Base-by-base conservation (phyloP, 257 asterid species). In the Penstemon barbatus region DNA sequence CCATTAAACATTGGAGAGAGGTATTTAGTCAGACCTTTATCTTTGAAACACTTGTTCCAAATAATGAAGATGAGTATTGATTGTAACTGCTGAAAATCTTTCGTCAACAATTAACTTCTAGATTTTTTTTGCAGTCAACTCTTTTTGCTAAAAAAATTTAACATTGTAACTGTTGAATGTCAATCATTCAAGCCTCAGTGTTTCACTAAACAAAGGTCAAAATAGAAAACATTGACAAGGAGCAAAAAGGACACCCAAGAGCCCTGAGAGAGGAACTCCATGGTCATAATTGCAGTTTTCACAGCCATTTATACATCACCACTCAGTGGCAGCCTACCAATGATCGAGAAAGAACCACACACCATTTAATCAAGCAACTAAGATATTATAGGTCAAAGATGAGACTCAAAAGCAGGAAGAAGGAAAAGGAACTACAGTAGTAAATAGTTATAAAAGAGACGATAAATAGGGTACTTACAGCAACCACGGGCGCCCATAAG, bases 401-500 rank as follows among this genome's bases (percentile, higher is more conserved):
- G 65, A 58, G 67, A 41, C 55, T 10, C 13, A 12, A 53, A 59
- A 52, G 33, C 59, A 54, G 55, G 66, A 60, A 25, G 36, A 13
- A 38, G 46, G 40, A 48, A 46, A 52, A 10, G 36, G 45, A 11
- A 63, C 18, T 45, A 11, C 12, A 33, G 42, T 9, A 50, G 40
- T 66, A 71, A 69, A 69, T 51, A 36, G 57, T 51, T 48, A 68
- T 56, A 62, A 51, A 59, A n/a, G 43, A 74, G 33, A 61, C 63
- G 57, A 62, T 64, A 68, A 48, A 79, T 43, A 71, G 33, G 33
- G 33, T 49, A 80, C 97, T 89, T 81, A 94, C 99, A 71, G 85
- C 63, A 70, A 91, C 61, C 70, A 94, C 97, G 44, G 97, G 99
- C 63, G 90, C 91, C 99, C 99, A 94, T 71, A 94, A 82, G 89